Conservation (phyloP, 306 rosid genomes). For the Cotoneaster glaucophyllus region DNA sequence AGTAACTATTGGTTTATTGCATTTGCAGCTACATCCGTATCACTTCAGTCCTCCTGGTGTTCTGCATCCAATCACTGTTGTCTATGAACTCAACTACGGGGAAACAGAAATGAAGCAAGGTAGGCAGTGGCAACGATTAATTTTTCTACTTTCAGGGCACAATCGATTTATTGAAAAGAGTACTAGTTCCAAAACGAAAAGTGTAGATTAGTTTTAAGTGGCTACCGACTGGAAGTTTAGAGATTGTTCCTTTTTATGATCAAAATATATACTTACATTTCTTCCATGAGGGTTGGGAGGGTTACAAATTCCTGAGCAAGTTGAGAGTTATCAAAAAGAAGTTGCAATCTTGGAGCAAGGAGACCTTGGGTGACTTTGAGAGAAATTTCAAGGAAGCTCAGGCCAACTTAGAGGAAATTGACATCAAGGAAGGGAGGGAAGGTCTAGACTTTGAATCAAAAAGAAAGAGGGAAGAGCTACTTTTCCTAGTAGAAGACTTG, state of each 20-base stretch:
- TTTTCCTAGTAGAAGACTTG: too few species aligned
- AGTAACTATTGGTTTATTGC: conserved; percentile 14
- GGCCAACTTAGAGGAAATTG: too few species aligned
- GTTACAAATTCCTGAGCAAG: too few species aligned
- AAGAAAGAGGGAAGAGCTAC: too few species aligned
- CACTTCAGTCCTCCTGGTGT: conserved; percentile 83
- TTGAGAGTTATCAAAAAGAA: too few species aligned
- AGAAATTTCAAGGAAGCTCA: too few species aligned
- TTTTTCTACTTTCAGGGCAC: neutral
- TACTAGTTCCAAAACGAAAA: neutral
- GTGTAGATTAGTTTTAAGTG: neutral
- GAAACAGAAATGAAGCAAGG: conserved; percentile 98
- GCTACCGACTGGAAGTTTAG: neutral
- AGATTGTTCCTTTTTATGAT: neutral
- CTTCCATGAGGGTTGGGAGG: too few species aligned
- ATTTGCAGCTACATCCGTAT: conserved; percentile 60
- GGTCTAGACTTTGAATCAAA: too few species aligned
- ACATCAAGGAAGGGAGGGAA: too few species aligned
- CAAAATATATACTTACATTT: neutral
- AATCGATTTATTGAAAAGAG: neutral
- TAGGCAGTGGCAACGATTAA: conserved; percentile 26
- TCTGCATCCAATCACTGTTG: conserved; percentile 72
- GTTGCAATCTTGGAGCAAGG: too few species aligned
- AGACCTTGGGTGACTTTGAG: too few species aligned
- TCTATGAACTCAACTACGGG: conserved; percentile 81